Conservation (phyloP, 352 stramenopile genomes). For the Sclerospora graminicola region DNA sequence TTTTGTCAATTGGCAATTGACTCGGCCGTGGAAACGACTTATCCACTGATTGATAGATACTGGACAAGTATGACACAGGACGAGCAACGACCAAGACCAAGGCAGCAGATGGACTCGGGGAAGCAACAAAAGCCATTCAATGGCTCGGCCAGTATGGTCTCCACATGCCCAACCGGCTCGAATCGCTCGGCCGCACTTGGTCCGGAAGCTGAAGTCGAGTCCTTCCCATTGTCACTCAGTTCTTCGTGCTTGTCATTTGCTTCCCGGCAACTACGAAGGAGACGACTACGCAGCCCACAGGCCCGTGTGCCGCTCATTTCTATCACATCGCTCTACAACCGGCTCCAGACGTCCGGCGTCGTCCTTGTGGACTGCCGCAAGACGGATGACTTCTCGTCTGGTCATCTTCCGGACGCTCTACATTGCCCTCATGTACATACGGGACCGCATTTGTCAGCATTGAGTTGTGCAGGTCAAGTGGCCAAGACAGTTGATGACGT, state of each 20-base stretch:
- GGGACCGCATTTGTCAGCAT: constrained; percentile 6
- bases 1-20: constrained; percentile 24
- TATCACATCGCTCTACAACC: constrained; percentile 59
- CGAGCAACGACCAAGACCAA: constrained; percentile 10
- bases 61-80: constrained; percentile 5
- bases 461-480: constrained; percentile 15
- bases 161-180: constrained; percentile 18
- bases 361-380: constrained; percentile 64
- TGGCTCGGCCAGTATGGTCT: constrained; percentile 12
- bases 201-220: constrained; percentile 2
- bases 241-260: constrained; percentile 16
- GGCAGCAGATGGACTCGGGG: constrained; percentile 1
- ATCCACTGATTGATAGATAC: not conserved
- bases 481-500: constrained; percentile 45
- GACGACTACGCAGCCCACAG: constrained; percentile 13
- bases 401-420: constrained; percentile 42
- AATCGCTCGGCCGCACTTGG: constrained; percentile 14
- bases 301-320: constrained; percentile 50
- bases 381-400: constrained; percentile 26
- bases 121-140: constrained; percentile 20
- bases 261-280: constrained; percentile 16
- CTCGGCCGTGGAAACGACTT: not conserved
- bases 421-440: constrained; percentile 30
- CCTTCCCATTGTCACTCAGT: constrained; percentile 11
- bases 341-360: constrained; percentile 52